phyloP scores from a whole-genome alignment of 768 basidiomycete genomes.

The Serpula lacrymans region DNA sequence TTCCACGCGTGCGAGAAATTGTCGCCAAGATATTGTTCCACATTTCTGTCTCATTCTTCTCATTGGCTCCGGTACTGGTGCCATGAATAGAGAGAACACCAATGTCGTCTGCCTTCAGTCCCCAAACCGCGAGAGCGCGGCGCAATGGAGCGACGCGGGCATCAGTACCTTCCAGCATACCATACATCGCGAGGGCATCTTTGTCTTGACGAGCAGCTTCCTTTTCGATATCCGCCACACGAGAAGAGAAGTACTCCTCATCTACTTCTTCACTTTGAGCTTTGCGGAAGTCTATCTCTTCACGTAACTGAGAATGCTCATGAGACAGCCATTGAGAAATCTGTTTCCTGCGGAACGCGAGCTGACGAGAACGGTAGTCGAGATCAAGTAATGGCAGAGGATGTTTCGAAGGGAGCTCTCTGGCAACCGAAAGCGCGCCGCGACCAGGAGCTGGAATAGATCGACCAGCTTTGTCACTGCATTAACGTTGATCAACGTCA shows the following conservation, averaged over 20 bases:
- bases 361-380: conserved; percentile 88
- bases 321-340: conserved; percentile 93
- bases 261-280: conserved; percentile 47
- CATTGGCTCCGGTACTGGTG: conserved; percentile 85
- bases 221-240: conserved; percentile 81
- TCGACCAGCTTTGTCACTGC: conserved; percentile 95
- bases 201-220: conserved; percentile 92
- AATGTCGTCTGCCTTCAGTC: conserved; percentile 88
- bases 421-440: conserved; percentile 85
- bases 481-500: conserved; percentile 8
- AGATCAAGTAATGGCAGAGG: conserved; percentile 79
- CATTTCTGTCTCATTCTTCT: conserved; percentile 96
- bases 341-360: conserved; percentile 92
- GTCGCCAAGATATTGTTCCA: conserved; percentile 95
- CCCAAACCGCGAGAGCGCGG: conserved; percentile 96
- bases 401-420: conserved; percentile 77
- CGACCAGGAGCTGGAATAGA: conserved; percentile 96
- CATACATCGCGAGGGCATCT: conserved; percentile 89
- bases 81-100: conserved; percentile 89
- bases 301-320: conserved; percentile 81
- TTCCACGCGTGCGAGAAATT: conserved; percentile 86
- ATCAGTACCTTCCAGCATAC: conserved; percentile 90
- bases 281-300: conserved; percentile 67
- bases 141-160: conserved; percentile 87
- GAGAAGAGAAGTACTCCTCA: conserved; percentile 68